Evolutionary conservation across 306 rosid species (phyloP).

Genomic region (Nissolia schottii): DNA sequence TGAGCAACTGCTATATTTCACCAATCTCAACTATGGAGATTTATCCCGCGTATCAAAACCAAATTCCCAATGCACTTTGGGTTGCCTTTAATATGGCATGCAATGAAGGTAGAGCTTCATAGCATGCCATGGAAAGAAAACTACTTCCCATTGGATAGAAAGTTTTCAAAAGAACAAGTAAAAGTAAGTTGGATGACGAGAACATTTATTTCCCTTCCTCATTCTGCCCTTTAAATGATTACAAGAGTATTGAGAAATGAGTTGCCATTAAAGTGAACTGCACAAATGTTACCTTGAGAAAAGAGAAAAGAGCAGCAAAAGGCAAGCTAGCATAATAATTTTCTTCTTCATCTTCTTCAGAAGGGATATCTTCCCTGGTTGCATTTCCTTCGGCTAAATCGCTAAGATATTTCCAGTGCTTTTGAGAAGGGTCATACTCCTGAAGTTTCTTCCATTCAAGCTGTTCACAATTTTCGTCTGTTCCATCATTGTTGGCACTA

Average conservation of each 20-base stretch:
- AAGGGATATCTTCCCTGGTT: constrained; percentile 36
- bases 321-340: constrained; percentile 91
- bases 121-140: background rate
- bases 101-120: background rate
- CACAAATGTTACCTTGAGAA: constrained; percentile 63
- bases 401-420: constrained; percentile 65
- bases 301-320: constrained; percentile 78
- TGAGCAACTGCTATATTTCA: constrained; percentile 3
- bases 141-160: background rate
- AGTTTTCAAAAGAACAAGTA: background rate
- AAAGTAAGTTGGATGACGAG: background rate
- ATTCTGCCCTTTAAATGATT: background rate
- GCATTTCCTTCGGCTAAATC: constrained; percentile 62
- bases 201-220: background rate
- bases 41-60: background rate
- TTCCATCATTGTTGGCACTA: constrained; percentile 60
- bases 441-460: constrained; percentile 82
- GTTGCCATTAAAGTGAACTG: background rate
- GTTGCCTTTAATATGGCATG: background rate
- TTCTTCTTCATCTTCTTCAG: constrained; percentile 74
- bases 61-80: background rate
- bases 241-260: background rate
- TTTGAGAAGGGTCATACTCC: constrained; percentile 70
- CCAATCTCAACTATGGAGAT: background rate
- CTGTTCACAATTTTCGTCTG: constrained; percentile 65